Conservation (phyloP, 192 early-diverging fungal genomes). For the Chytriomyces sp. region DNA sequence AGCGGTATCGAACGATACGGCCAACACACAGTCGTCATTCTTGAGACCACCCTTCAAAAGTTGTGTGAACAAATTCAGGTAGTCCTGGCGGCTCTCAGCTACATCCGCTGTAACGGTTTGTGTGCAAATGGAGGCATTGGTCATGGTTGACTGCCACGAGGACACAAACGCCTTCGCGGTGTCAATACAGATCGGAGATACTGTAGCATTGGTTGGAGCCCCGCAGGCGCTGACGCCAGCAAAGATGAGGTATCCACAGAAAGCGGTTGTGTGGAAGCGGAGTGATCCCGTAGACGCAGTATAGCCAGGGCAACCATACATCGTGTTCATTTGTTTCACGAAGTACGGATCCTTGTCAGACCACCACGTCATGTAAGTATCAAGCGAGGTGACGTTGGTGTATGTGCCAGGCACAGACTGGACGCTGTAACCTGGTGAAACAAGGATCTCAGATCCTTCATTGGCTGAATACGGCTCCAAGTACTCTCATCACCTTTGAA, state of each 20-base stretch:
- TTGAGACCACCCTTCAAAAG: background rate
- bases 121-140: background rate
- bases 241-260: conserved; percentile 4
- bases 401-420: no score
- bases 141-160: conserved; percentile 10
- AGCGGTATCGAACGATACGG: background rate
- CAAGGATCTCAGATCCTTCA: no score
- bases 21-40: background rate
- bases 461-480: no score
- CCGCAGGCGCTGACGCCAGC: background rate
- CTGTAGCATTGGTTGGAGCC: background rate
- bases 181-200: background rate
- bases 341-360: conserved; percentile 29
- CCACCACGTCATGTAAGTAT: conserved; percentile 29
- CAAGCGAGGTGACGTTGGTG: conserved; percentile 33
- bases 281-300: conserved; percentile 8
- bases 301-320: conserved; percentile 34
- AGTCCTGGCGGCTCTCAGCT: background rate
- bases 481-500: no score
- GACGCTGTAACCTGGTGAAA: no score
- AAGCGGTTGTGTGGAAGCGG: conserved; percentile 28
- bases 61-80: conserved; percentile 7
- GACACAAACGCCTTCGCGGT: conserved; percentile 4
- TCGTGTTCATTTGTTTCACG: conserved; percentile 14
- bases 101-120: background rate